Evolutionary conservation across 2,329 filamentous ascomycete genomes (phyloP).

Genomic region (Bertia moriformis): DNA sequence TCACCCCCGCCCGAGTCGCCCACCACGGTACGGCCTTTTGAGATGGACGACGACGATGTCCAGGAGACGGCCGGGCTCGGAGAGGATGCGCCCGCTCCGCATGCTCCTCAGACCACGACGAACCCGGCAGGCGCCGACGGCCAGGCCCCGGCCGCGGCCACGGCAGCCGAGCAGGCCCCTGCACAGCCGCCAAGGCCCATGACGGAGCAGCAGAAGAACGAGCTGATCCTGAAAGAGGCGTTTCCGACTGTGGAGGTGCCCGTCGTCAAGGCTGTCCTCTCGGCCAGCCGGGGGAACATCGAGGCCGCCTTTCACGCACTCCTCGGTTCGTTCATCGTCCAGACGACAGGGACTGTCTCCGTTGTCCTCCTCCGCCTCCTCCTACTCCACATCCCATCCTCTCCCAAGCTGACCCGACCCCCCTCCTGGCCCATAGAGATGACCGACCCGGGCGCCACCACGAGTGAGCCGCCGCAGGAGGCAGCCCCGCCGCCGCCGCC

Average conservation of each 20-base stretch:
- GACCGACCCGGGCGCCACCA: constrained; percentile 61
- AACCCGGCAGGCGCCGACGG: too few relatives aligned
- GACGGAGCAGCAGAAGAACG: constrained; percentile 70
- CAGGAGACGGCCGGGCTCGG: constrained; percentile 40
- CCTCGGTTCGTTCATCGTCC: constrained; percentile 52
- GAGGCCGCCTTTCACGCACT: constrained; percentile 93
- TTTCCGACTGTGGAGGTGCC: constrained; percentile 71
- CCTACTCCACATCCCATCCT: background rate
- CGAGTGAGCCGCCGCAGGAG: constrained; percentile 36
- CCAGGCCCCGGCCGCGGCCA: constrained; percentile 9
- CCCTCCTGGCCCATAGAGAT: constrained; percentile 42
- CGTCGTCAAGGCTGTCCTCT: constrained; percentile 76
- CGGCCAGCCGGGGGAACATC: constrained; percentile 72
- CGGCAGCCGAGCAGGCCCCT: constrained; percentile 32
- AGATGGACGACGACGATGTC: constrained; percentile 57
- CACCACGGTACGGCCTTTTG: constrained; percentile 48
- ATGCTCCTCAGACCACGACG: constrained; percentile 11
- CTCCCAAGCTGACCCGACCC: too few relatives aligned
- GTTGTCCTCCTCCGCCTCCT: too few relatives aligned
- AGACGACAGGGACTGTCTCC: too few relatives aligned
- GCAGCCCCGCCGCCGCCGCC: constrained; percentile 53
- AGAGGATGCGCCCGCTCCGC: constrained; percentile 24
- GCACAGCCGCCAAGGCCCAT: constrained; percentile 75
- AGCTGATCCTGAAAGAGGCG: constrained; percentile 79
- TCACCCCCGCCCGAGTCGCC: constrained; percentile 41